Evolutionary conservation across 306 rosid genomes (phyloP).

Genomic region (Macrotyloma uniflorum): DNA sequence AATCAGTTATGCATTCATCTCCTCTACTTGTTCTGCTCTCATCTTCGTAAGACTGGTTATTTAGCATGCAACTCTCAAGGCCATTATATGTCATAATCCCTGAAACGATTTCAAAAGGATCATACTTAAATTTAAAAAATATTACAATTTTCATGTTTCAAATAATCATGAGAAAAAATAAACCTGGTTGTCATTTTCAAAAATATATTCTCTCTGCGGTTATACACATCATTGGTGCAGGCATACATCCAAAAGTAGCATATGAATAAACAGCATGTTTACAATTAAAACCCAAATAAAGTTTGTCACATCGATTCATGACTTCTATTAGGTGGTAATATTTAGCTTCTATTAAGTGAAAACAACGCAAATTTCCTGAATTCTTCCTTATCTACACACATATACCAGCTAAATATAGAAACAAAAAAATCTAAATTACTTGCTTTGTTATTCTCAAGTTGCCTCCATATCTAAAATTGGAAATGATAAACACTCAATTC

Average conservation of each 20-base stretch:
- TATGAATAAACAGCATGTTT: slow-evolving; percentile 9
- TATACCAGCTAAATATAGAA: background rate
- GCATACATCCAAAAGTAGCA: slow-evolving; percentile 44
- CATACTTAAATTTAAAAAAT: background rate
- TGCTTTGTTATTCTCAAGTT: slow-evolving; percentile 16
- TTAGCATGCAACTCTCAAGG: slow-evolving; percentile 83
- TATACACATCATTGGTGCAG: slow-evolving; percentile 37
- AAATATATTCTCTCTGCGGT: slow-evolving; percentile 44
- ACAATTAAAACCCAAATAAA: slow-evolving; percentile 12
- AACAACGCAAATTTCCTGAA: background rate
- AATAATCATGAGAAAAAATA: slow-evolving; percentile 8
- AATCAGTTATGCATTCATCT: slow-evolving; percentile 82
- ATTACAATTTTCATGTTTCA: slow-evolving; percentile 2
- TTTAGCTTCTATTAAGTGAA: no score
- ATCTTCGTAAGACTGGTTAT: slow-evolving; percentile 65
- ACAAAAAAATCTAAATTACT: slow-evolving; percentile 5
- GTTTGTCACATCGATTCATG: slow-evolving; percentile 1
- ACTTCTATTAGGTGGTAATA: background rate
- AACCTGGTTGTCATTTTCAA: slow-evolving; percentile 36
- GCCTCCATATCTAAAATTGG: slow-evolving; percentile 16
- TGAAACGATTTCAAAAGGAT: slow-evolving; percentile 45
- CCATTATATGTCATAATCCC: slow-evolving; percentile 90
- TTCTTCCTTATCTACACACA: background rate
- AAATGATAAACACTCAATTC: slow-evolving; percentile 8
- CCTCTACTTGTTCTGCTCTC: slow-evolving; percentile 83